Conservation (phyloP, 768 basidiomycete species). For the Pulveroboletus sp. region DNA sequence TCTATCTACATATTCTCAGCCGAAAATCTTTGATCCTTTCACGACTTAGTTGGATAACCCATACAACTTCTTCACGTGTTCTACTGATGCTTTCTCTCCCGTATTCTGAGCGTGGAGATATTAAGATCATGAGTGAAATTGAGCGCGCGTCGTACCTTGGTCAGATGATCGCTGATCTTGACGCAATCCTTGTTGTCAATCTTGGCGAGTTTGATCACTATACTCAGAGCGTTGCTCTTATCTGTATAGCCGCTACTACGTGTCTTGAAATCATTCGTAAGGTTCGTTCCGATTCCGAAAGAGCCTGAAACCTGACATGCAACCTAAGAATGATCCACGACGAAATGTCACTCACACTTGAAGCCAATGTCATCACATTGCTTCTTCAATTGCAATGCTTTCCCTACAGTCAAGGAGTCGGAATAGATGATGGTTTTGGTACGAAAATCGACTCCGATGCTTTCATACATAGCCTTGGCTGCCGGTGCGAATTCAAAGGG, state of each 20-base stretch:
- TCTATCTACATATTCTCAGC: not conserved
- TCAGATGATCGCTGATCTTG: constrained; percentile 91
- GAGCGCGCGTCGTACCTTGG: constrained; percentile 49
- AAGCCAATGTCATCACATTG: constrained; percentile 76
- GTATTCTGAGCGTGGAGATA: constrained; percentile 51
- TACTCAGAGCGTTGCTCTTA: constrained; percentile 82
- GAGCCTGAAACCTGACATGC: constrained; percentile 45
- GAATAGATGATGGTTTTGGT: constrained; percentile 80
- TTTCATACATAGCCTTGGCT: constrained; percentile 68
- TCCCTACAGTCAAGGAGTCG: constrained; percentile 71
- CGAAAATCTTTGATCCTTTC: too few relatives aligned
- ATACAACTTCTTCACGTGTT: constrained; percentile 46
- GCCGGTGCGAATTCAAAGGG: constrained; percentile 75
- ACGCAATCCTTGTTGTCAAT: constrained; percentile 76
- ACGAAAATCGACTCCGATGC: constrained; percentile 61
- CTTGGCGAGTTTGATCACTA: constrained; percentile 87
- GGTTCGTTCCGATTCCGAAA: constrained; percentile 90
- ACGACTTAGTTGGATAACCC: constrained; percentile 4
- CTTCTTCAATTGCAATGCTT: constrained; percentile 62
- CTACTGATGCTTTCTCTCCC: constrained; percentile 57
- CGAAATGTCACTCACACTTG: constrained; percentile 37
- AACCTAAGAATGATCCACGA: not conserved
- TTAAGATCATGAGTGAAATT: not conserved
- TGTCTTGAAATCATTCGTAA: constrained; percentile 82
- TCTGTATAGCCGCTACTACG: constrained; percentile 42